Conservation (phyloP, 2,329 filamentous ascomycete genomes). For the Hypoxylon sp. region DNA sequence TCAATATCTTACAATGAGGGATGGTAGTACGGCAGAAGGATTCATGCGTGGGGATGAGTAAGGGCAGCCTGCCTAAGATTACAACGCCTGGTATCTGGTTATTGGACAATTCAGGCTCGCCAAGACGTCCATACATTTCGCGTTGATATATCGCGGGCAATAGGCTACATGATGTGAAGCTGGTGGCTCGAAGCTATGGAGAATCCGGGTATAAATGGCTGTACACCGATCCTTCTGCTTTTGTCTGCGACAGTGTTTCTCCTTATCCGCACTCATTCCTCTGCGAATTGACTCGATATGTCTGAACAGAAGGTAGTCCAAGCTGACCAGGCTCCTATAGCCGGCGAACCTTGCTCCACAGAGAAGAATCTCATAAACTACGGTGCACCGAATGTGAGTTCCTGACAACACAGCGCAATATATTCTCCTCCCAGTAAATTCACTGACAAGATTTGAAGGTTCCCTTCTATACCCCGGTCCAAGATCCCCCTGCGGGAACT, state of each 20-base stretch:
- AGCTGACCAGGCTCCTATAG: constrained; percentile 42
- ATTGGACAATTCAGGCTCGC: constrained; percentile 14
- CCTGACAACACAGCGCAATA: neutral
- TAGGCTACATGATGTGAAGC: neutral
- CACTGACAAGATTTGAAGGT: constrained; percentile 23
- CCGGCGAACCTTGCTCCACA: constrained; percentile 35
- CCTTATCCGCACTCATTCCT: neutral
- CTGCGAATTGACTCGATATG: constrained; percentile 18
- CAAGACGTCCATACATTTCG: constrained; percentile 15
- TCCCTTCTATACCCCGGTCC: constrained; percentile 41
- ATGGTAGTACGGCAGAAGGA: neutral
- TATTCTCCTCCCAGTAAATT: neutral
- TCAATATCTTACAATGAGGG: neutral
- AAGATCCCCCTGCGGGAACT: constrained; percentile 40
- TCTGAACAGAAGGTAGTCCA: constrained; percentile 36
- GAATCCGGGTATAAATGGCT: constrained; percentile 13
- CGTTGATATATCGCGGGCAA: constrained; percentile 2
- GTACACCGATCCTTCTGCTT: neutral
- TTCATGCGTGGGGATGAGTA: constrained; percentile 33
- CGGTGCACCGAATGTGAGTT: constrained; percentile 41
- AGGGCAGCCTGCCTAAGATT: constrained; percentile 14
- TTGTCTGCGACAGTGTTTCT: neutral
- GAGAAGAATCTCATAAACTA: constrained; percentile 43
- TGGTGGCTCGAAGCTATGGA: neutral
- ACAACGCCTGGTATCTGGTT: neutral